phyloP scores from a whole-genome alignment of 169 alveolate species.

The Toxoplasma gondii region DNA sequence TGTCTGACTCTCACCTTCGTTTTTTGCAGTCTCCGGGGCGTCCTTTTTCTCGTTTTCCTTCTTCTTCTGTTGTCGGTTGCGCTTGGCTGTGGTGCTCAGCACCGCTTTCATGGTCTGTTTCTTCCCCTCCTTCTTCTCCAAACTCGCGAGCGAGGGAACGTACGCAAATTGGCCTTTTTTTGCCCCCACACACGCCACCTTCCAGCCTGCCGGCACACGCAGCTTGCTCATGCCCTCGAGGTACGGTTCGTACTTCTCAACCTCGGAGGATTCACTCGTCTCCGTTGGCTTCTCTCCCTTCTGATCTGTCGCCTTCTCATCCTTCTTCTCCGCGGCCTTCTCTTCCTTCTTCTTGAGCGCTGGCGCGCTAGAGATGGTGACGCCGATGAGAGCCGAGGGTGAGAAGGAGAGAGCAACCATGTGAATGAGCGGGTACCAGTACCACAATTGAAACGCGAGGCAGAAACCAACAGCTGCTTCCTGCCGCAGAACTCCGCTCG shows the following conservation, averaged over 20 bases:
- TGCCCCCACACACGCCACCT: constrained; percentile 83
- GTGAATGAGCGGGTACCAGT: constrained; percentile 97
- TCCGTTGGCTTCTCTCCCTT: background rate
- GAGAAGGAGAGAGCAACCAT: constrained; percentile 88
- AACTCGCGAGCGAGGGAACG: constrained; percentile 80
- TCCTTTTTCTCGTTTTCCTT: background rate
- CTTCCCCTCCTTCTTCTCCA: constrained; percentile 77
- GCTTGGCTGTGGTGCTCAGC: constrained; percentile 38
- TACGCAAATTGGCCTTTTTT: constrained; percentile 82
- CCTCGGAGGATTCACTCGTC: background rate
- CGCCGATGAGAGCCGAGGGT: constrained; percentile 94
- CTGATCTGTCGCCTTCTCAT: background rate
- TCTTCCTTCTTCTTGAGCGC: background rate
- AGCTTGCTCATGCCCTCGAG: constrained; percentile 20
- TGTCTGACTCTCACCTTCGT: background rate
- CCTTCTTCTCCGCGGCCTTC: background rate
- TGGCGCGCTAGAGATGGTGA: constrained; percentile 69
- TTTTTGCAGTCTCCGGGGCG: background rate
- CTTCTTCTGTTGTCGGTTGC: background rate
- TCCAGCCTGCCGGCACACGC: constrained; percentile 88
- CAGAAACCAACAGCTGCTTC: constrained; percentile 96
- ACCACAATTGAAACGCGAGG: constrained; percentile 95
- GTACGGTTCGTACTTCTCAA: background rate
- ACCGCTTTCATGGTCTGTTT: constrained; percentile 88
- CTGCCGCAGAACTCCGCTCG: constrained; percentile 89